Conservation (phyloP, 2,329 filamentous ascomycete species). For the Diaporthe destruens region DNA sequence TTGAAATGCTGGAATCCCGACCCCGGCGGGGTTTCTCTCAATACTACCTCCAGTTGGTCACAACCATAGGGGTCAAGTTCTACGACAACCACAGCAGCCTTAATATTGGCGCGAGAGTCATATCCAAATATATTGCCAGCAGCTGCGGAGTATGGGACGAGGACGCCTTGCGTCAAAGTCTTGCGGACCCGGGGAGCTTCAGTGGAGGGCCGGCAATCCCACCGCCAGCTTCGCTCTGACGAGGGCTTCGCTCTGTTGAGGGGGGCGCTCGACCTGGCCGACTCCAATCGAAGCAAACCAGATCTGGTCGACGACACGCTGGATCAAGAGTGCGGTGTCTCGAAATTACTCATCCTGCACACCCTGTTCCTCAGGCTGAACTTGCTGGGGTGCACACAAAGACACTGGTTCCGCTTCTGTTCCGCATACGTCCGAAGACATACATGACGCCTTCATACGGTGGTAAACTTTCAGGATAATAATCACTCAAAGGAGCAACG, state of each 20-base stretch:
- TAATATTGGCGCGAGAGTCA: neutral
- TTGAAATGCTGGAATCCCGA: conserved; percentile 5
- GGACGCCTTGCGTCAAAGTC: neutral
- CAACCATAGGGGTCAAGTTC: neutral
- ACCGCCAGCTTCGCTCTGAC: conserved; percentile 5
- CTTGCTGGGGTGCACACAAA: neutral
- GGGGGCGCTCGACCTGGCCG: neutral
- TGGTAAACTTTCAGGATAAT: too few species aligned
- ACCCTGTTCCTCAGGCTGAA: neutral
- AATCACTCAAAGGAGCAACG: too few species aligned
- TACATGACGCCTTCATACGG: too few species aligned
- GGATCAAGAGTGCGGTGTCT: neutral
- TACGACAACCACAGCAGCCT: conserved; percentile 1
- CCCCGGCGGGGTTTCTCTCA: neutral
- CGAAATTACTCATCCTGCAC: neutral
- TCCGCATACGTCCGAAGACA: too few species aligned
- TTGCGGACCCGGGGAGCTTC: conserved; percentile 16
- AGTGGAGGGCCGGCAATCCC: conserved; percentile 26
- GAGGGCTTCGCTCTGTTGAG: conserved; percentile 12
- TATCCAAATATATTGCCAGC: conserved; percentile 13
- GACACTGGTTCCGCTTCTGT: too few species aligned
- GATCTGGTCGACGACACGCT: neutral
- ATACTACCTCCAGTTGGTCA: conserved; percentile 2
- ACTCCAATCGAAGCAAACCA: neutral
- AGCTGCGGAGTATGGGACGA: neutral